These are phyloP conservation scores for Suhomyces wounanorum DNA, from an alignment of 1,139 yeast species.

Conservation along the genomic window DNA sequence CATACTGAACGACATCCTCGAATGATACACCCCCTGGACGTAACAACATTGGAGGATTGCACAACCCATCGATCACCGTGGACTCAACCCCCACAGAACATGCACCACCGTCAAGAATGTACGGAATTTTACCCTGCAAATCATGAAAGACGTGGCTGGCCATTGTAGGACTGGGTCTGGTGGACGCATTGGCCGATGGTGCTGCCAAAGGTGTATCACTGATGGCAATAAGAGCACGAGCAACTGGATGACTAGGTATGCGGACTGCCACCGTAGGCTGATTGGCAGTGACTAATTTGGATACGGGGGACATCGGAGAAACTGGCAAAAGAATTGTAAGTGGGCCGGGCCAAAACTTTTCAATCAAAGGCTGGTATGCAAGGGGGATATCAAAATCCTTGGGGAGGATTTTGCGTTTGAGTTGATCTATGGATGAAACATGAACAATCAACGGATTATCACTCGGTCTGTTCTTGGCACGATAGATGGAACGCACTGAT, in stretches of 20 bases:
- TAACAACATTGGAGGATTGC: slow-evolving; percentile 78
- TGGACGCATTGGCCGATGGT: slow-evolving; percentile 96
- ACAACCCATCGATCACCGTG: slow-evolving; percentile 89
- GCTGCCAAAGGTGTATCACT: slow-evolving; percentile 93
- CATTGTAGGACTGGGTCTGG: slow-evolving; percentile 88
- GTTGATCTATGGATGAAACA: slow-evolving; percentile 74
- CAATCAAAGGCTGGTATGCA: slow-evolving; percentile 62
- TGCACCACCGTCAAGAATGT: slow-evolving; percentile 86
- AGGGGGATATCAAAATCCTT: slow-evolving; percentile 57
- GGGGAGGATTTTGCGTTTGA: slow-evolving; percentile 56
- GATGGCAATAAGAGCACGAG: slow-evolving; percentile 85
- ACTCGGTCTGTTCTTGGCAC: slow-evolving; percentile 89
- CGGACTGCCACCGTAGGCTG: slow-evolving; percentile 92
- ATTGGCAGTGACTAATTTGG: slow-evolving; percentile 77
- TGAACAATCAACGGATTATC: slow-evolving; percentile 94
- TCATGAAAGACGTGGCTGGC: slow-evolving; percentile 87
- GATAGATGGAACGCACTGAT: slow-evolving; percentile 74
- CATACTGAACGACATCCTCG: slow-evolving; percentile 64
- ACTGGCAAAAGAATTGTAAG: slow-evolving; percentile 82
- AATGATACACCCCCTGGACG: slow-evolving; percentile 93
- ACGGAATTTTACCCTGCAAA: slow-evolving; percentile 75
- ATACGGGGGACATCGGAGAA: slow-evolving; percentile 52
- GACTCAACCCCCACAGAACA: slow-evolving; percentile 93
- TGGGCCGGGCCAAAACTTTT: slow-evolving; percentile 94
- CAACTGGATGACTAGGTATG: slow-evolving; percentile 83